Conservation (phyloP, 768 basidiomycete species). For the Rhodotorula babjevae region DNA sequence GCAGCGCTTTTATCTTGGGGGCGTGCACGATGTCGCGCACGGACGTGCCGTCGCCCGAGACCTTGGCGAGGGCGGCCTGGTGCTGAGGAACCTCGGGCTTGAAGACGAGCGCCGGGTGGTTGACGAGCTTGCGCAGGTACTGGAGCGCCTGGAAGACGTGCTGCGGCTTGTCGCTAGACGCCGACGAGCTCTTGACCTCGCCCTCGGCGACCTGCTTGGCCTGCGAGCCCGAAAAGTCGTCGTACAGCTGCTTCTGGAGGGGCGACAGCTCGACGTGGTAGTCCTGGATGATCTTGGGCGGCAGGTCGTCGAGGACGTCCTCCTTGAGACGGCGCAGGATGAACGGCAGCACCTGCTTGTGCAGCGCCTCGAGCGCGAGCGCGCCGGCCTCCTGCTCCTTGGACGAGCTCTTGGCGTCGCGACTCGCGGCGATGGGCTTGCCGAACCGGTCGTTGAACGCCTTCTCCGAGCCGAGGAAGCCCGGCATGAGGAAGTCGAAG, state of each 20-base stretch:
- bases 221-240: constrained; percentile 80
- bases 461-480: constrained; percentile 90
- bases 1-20: constrained; percentile 84
- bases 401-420: constrained; percentile 77
- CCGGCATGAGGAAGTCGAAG: constrained; percentile 99
- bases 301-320: constrained; percentile 89
- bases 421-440: constrained; percentile 88
- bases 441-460: constrained; percentile 93
- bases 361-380: constrained; percentile 86
- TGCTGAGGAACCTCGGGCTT: constrained; percentile 64
- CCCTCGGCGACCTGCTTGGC: constrained; percentile 53
- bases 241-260: constrained; percentile 87
- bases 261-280: constrained; percentile 97
- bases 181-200: constrained; percentile 38
- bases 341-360: constrained; percentile 99
- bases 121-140: constrained; percentile 94
- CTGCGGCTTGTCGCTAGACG: constrained; percentile 47
- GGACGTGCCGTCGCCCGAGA: constrained; percentile 17
- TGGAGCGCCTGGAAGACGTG: constrained; percentile 97
- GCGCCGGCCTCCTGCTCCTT: constrained; percentile 93
- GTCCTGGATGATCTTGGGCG: constrained; percentile 99
- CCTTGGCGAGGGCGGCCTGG: constrained; percentile 54
- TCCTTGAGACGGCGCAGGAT: constrained; percentile 92
- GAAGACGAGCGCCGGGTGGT: constrained; percentile 88
- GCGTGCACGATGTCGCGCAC: constrained; percentile 82